phyloP scores from a whole-genome alignment of 768 basidiomycete genomes.

The Crepidotus variabilis region DNA sequence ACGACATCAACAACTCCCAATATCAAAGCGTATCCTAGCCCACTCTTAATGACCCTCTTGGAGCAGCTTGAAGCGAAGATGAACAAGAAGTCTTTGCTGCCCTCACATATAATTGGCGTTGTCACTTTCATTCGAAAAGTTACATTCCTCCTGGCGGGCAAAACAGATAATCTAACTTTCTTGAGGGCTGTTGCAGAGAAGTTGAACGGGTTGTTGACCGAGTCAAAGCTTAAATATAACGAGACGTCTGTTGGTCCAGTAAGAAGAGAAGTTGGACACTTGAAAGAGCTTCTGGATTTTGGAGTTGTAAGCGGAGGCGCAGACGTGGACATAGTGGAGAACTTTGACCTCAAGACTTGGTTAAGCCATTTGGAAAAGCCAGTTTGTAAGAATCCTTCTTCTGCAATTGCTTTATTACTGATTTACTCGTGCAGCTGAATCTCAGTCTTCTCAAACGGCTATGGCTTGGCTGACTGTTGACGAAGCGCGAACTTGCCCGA shows the following conservation, averaged over 20 bases:
- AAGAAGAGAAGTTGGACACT: constrained; percentile 16
- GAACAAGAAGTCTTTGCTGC: constrained; percentile 45
- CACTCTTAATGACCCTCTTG: constrained; percentile 73
- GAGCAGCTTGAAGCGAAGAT: constrained; percentile 76
- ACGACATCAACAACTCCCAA: constrained; percentile 8
- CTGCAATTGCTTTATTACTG: not conserved
- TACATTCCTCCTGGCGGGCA: constrained; percentile 51
- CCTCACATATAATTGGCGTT: constrained; percentile 63
- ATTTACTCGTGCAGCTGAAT: constrained; percentile 30
- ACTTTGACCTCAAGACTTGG: not conserved
- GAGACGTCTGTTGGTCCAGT: constrained; percentile 19
- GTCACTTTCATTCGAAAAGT: constrained; percentile 64
- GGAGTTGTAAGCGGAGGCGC: not conserved
- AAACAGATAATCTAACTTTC: constrained; percentile 42
- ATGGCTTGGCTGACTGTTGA: constrained; percentile 60
- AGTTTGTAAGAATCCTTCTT: constrained; percentile 39
- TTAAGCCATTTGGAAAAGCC: constrained; percentile 30
- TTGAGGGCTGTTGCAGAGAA: constrained; percentile 30
- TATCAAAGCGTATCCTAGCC: constrained; percentile 50
- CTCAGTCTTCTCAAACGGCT: constrained; percentile 26
- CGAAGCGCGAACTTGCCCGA: constrained; percentile 49
- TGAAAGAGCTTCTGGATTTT: constrained; percentile 2
- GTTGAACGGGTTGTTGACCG: constrained; percentile 30
- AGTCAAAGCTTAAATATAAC: constrained; percentile 33
- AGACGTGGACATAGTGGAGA: not conserved